These are phyloP conservation scores for Eucalyptus sp. DNA, from an alignment of 345 rosid genomes.

Conservation along the genomic window DNA sequence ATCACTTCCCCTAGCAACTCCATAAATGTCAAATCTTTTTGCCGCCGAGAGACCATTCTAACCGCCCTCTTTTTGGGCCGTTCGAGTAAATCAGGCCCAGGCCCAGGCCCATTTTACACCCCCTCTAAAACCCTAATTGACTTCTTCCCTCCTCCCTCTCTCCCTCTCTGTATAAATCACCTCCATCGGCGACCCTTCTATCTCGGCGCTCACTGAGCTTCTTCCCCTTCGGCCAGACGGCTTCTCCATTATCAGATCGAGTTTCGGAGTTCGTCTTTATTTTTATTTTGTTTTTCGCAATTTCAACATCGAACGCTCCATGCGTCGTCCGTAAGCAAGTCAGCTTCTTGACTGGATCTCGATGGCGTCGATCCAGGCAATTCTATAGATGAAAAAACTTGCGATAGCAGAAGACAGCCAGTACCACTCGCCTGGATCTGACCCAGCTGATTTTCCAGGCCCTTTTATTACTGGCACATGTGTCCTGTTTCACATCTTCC, in stretches of 20 bases:
- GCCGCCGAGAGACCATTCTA: not conserved
- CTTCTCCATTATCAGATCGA: not conserved
- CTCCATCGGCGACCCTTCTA: not conserved
- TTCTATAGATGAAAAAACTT: not conserved
- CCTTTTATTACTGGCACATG: conserved; percentile 4
- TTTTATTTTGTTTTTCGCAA: not conserved
- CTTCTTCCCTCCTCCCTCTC: not conserved
- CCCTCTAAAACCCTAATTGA: not conserved
- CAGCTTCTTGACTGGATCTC: conserved; percentile 3
- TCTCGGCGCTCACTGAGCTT: not conserved
- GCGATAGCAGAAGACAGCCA: not conserved
- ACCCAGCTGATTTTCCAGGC: not conserved
- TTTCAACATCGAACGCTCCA: not conserved
- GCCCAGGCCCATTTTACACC: not conserved
- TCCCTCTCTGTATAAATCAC: not conserved
- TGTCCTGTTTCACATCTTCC: not conserved
- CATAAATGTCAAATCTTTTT: not conserved
- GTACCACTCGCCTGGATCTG: conserved; percentile 12
- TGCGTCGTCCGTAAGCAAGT: not conserved
- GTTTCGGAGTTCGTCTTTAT: not conserved
- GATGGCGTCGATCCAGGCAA: not conserved
- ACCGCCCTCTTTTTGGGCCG: not conserved
- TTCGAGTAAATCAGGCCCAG: not conserved
- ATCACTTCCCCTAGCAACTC: not conserved
- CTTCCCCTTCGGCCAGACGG: not conserved